Conservation (phyloP, 352 stramenopile species). For the Chrysophaeum taylorii region DNA sequence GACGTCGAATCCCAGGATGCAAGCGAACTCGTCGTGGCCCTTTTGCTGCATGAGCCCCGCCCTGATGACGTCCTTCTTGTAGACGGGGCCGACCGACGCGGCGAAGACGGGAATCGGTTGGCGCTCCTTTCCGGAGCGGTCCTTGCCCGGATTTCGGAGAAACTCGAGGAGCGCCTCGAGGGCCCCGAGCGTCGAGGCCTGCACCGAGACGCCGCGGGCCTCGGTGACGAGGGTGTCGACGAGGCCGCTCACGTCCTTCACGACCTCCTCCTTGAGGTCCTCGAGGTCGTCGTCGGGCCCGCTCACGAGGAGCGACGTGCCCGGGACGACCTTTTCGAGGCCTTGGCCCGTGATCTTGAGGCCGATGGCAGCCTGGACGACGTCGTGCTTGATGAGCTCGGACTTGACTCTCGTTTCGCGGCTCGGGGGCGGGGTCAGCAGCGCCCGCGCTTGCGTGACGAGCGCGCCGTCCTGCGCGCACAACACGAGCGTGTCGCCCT, state of each 20-base stretch:
- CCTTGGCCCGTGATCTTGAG: slow-evolving; percentile 92
- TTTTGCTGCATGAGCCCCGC: slow-evolving; percentile 97
- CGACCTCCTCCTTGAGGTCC: slow-evolving; percentile 89
- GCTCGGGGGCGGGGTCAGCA: slow-evolving; percentile 94
- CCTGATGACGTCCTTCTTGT: slow-evolving; percentile 97
- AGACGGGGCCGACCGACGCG: slow-evolving; percentile 92
- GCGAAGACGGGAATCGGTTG: slow-evolving; percentile 76
- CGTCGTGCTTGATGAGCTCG: slow-evolving; percentile 85
- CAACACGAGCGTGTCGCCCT: slow-evolving; percentile 91
- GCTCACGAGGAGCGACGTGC: slow-evolving; percentile 92
- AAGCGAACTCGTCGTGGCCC: slow-evolving; percentile 77
- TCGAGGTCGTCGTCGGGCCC: slow-evolving; percentile 90
- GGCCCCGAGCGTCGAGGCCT: slow-evolving; percentile 94
- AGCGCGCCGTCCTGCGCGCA: slow-evolving; percentile 95
- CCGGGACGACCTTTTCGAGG: slow-evolving; percentile 94
- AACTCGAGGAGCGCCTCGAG: slow-evolving; percentile 97
- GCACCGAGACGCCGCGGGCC: slow-evolving; percentile 91
- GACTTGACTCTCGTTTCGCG: slow-evolving; percentile 87
- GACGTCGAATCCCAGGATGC: slow-evolving; percentile 96
- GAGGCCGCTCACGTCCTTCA: slow-evolving; percentile 87
- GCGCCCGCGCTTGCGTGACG: slow-evolving; percentile 86
- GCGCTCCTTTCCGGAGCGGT: background rate
- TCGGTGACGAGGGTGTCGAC: slow-evolving; percentile 88
- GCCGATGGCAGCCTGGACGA: slow-evolving; percentile 93
- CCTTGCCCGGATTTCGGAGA: slow-evolving; percentile 65